Percentiles rank a stretch among this genome's conserved stretches.
Conservation (phyloP, 495 filamentous ascomycete genomes). For the Aspergillus bertholletiae region DNA sequence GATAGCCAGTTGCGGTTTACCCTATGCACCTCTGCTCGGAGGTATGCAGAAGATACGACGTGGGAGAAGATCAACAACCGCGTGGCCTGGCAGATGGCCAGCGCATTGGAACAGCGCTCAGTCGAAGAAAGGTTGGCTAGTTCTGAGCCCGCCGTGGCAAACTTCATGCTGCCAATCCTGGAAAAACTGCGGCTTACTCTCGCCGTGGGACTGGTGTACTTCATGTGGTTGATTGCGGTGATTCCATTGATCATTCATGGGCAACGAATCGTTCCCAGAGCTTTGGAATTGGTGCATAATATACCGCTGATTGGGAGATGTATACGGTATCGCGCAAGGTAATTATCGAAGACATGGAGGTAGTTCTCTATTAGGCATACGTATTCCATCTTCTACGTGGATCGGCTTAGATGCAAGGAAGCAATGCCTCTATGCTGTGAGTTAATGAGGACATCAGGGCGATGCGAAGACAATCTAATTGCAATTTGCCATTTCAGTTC, state of each 20-base stretch:
- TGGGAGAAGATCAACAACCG: conserved; percentile 64
- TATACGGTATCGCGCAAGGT: neutral
- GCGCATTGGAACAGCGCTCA: conserved; percentile 41
- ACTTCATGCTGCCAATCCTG: conserved; percentile 3
- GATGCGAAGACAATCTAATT: too few relatives aligned
- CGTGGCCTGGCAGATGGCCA: conserved; percentile 54
- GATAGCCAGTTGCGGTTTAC: neutral
- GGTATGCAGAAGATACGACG: conserved; percentile 53
- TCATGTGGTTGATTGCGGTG: conserved; percentile 35
- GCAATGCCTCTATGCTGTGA: too few relatives aligned
- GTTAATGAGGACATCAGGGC: too few relatives aligned
- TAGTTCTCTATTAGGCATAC: too few relatives aligned
- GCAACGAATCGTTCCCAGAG: conserved; percentile 23
- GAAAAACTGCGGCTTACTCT: conserved; percentile 23
- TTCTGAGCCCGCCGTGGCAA: neutral
- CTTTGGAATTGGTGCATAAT: conserved; percentile 11
- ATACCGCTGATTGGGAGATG: neutral
- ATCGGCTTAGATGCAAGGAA: too few relatives aligned
- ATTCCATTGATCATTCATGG: conserved; percentile 35
- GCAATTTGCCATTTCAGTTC: too few relatives aligned
- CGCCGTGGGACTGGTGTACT: conserved; percentile 27
- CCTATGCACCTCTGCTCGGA: conserved; percentile 23
- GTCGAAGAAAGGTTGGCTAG: neutral
- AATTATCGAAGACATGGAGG: neutral
- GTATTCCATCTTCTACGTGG: too few relatives aligned